Evolutionary conservation across 2,329 filamentous ascomycete genomes (phyloP), one percentile per base, ranked within the genome.

Genomic region (Chrysosphaeria jannelii): DNA sequence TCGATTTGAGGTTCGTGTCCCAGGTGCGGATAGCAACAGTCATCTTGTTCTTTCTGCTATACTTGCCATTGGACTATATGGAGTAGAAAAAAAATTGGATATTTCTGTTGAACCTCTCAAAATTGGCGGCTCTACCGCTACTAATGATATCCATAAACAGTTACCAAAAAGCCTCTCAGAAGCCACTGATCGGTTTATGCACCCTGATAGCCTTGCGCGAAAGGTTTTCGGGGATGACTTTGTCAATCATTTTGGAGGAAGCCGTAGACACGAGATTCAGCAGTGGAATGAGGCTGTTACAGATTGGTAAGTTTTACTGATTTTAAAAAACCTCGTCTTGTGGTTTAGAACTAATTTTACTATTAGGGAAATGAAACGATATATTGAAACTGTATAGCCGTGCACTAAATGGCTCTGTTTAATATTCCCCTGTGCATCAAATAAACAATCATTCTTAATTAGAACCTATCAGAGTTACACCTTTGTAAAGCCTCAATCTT

Each of bases 281-380:
- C 46, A 90, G 11, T 97, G 74, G 70, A 79, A 93, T 36, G 81
- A 93, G 42, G 79, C 79, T 3, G 81, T 93, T 5, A 93, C 85
- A 11, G 85, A 93, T 43, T 93, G 81, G 78, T 81, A 53, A 43
- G 70, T 64, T 26, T 25, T 18, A 14, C 20, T n/a, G n/a, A n/a
- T n/a, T n/a, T n/a, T n/a, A n/a, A n/a, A n/a, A n/a, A n/a, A n/a
- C 8, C 11, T 13, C 8, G 12, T 14, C 5, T 3, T 18, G n/a
- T 18, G n/a, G 7, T 7, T 7, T 7, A 18, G 16, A 18, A 7
- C n/a, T 18, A 7, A 7, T 18, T 18, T 18, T 18, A 18, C 16
- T 18, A 18, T 3, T 13, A 71, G 67, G 69, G 71, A 79, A 43
- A 53, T 76, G 41, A 61, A 59, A 44, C 54, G 71, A 28, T 78